Base-by-base conservation (phyloP, 306 rosid species). In the Quercus suber region DNA sequence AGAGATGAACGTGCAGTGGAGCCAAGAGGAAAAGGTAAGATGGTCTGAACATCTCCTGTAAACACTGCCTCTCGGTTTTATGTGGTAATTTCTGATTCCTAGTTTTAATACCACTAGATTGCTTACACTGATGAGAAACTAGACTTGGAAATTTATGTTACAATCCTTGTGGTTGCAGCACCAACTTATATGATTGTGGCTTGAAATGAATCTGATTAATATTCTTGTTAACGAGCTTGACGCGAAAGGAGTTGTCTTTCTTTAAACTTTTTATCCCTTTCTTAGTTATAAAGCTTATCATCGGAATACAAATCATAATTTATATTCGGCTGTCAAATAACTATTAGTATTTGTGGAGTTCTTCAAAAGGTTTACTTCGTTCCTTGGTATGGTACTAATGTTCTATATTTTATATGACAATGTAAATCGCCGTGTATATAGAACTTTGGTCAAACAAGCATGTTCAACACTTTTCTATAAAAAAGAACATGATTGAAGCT, bases 1-100 rank as follows among this genome's bases (percentile, higher is more conserved):
- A 88, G 99, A 87, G 92, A 95, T 57, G 99, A 95, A 78, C 93
- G 97, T 43, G 95, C 98, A 8, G 5, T 83, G 59, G 97, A 90
- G 81, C 41, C 90, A 20, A 86, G 96, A 76, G 93, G 85, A 65
- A 95, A 93, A 87, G 96, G 99, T 95, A 82, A 14, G 78, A 70
- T 73, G 75, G 60, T 84, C 75, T 69, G 79, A 65, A 73, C 58
- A 58, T 69, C 63, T 64, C 71, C 71, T 86, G 65, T 68, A 19
- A 75, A 21, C 31, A 19, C 5, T 81, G 13, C 75, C 76, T 69
- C 9, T 51, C 19, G 21, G 60, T 65, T 56, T 51, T 76, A 51
- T 69, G 3, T 3, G 37, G 33, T 20, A 15, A 19, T 75, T 63
- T 74, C 12, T 55, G 55, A 75, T 55, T 61, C 58, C 53, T 69